Conservation (phyloP, 208 protist species). For the Naegleria lovaniensis region DNA sequence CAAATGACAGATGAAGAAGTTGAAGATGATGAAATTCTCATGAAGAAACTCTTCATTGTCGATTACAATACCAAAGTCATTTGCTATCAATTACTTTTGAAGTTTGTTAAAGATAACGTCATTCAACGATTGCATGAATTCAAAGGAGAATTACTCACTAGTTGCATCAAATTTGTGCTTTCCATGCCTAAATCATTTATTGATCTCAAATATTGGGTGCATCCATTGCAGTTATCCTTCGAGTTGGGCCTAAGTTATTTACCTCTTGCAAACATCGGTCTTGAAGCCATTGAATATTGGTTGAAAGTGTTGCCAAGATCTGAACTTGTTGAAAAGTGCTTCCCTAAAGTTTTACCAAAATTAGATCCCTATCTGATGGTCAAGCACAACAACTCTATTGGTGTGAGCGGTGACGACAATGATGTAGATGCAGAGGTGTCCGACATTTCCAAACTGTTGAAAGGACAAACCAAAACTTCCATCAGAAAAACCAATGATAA, state of each 20-base stretch:
- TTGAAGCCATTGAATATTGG: constrained; percentile 50
- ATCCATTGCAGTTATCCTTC: constrained; percentile 42
- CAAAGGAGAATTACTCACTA: constrained; percentile 46
- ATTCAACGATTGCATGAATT: constrained; percentile 10
- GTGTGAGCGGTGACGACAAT: background rate
- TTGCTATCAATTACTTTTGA: background rate
- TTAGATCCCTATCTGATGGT: constrained; percentile 47
- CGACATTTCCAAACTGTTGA: constrained; percentile 9
- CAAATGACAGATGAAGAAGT: background rate
- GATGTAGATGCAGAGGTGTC: background rate
- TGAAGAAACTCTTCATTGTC: background rate
- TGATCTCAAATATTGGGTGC: constrained; percentile 33
- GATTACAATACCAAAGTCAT: background rate
- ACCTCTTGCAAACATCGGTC: constrained; percentile 43
- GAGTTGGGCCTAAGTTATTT: constrained; percentile 48
- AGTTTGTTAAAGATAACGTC: constrained; percentile 21
- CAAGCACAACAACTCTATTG: background rate
- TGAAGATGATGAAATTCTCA: background rate
- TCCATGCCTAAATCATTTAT: constrained; percentile 39
- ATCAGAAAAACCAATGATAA: background rate
- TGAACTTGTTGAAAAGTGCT: constrained; percentile 30
- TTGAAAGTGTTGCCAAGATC: constrained; percentile 29
- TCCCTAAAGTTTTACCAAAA: constrained; percentile 39
- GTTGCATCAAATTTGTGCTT: constrained; percentile 43
- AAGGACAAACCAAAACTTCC: background rate